A percentile compares a stretch with the other conserved stretches of the same genome.
phyloP scores from a whole-genome alignment of 345 rosid species.

The Eucalyptus urophylla region DNA sequence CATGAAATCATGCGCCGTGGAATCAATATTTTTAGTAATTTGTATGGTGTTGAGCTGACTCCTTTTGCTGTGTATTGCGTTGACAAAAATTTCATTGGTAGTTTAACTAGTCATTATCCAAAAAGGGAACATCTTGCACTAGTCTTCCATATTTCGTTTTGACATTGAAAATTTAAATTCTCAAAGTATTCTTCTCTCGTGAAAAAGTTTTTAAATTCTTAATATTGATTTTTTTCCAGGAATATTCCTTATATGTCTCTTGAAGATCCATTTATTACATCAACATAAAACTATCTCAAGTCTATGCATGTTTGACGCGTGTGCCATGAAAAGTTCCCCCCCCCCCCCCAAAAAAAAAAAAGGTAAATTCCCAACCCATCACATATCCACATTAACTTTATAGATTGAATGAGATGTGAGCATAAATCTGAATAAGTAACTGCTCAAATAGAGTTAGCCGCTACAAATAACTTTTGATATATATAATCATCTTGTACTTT shows the following conservation, averaged over 20 bases:
- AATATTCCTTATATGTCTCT: background rate
- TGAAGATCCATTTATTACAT: background rate
- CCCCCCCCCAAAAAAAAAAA: too few species aligned
- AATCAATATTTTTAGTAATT: background rate
- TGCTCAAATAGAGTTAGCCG: background rate
- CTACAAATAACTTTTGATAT: background rate
- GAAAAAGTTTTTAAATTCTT: background rate
- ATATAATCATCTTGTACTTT: background rate
- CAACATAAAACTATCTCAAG: background rate
- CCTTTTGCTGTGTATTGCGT: background rate
- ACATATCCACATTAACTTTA: background rate
- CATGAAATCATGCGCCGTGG: background rate
- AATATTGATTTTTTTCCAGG: background rate
- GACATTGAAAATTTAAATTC: background rate
- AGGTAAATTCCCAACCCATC: background rate
- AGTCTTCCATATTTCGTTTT: background rate
- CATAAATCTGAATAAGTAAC: background rate
- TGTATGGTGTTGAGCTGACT: background rate
- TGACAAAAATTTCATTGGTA: background rate
- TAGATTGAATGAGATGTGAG: background rate
- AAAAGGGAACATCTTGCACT: background rate
- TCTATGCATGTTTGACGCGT: background rate
- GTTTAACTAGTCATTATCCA: background rate
- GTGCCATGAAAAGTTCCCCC: background rate
- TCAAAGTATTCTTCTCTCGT: background rate